These are phyloP conservation scores for Fusarium pininemorale DNA, from an alignment of 2,329 filamentous ascomycete species.

Conservation along the genomic window DNA sequence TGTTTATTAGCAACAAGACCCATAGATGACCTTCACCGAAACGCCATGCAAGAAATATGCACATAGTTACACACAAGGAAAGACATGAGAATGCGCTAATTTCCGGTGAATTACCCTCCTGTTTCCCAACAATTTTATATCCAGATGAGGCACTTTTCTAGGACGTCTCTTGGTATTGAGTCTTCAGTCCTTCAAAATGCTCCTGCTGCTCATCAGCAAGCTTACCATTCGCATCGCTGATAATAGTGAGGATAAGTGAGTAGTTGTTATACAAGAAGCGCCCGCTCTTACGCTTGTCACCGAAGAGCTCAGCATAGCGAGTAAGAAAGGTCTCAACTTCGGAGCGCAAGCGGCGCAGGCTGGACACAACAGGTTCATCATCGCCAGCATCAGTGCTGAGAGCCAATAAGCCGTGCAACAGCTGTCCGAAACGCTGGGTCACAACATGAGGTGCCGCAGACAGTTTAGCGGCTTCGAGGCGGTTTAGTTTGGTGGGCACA, in stretches of 20 bases:
- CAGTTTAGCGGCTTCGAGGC: slow-evolving; percentile 65
- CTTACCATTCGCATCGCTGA: slow-evolving; percentile 79
- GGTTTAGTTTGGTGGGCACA: slow-evolving; percentile 57
- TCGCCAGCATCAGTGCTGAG: slow-evolving; percentile 92
- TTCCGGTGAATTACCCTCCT: neutral
- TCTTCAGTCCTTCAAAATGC: slow-evolving; percentile 76
- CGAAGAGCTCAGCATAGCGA: slow-evolving; percentile 78
- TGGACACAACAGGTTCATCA: slow-evolving; percentile 89
- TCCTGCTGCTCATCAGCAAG: slow-evolving; percentile 77
- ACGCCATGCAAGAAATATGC: slow-evolving; percentile 37
- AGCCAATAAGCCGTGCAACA: slow-evolving; percentile 83
- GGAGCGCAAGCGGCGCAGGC: slow-evolving; percentile 76
- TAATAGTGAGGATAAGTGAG: slow-evolving; percentile 91
- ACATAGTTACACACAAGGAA: slow-evolving; percentile 26
- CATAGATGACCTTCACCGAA: slow-evolving; percentile 26
- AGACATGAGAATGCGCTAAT: slow-evolving; percentile 7
- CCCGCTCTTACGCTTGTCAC: slow-evolving; percentile 82
- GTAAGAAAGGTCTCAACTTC: slow-evolving; percentile 87
- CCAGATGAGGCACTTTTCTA: slow-evolving; percentile 4
- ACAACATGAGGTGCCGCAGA: slow-evolving; percentile 89
- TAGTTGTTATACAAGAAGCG: slow-evolving; percentile 97
- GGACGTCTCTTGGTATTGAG: slow-evolving; percentile 59
- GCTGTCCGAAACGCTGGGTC: slow-evolving; percentile 94
- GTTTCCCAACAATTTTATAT: neutral
- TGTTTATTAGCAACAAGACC: slow-evolving; percentile 23